phyloP scores from a whole-genome alignment of 2,329 filamentous ascomycete genomes.

The Fusarium cicatricum region DNA sequence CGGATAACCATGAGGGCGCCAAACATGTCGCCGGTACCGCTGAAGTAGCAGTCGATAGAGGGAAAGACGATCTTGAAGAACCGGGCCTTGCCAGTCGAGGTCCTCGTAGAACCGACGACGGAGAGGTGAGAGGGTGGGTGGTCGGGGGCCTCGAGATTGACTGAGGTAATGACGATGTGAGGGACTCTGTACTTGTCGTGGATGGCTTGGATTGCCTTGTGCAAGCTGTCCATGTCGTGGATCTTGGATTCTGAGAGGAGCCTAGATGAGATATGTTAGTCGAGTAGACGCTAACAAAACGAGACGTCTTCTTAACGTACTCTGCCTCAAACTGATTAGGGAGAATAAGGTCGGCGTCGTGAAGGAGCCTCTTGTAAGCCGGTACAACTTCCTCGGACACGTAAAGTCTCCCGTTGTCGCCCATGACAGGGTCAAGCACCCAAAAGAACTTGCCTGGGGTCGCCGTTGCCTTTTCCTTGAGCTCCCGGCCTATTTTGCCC shows the following conservation, averaged over 20 bases:
- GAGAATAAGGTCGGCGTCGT: conserved; percentile 87
- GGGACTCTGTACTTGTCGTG: conserved; percentile 81
- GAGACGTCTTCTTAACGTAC: conserved; percentile 57
- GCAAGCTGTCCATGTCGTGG: conserved; percentile 75
- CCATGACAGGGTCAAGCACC: conserved; percentile 98
- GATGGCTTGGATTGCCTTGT: conserved; percentile 76
- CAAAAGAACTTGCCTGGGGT: conserved; percentile 88
- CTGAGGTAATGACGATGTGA: conserved; percentile 92
- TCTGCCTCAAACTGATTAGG: conserved; percentile 99
- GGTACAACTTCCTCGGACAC: conserved; percentile 92
- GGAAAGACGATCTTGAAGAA: conserved; percentile 90
- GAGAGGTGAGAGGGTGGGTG: conserved; percentile 64
- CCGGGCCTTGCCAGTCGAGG: conserved; percentile 70
- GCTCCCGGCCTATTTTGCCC: conserved; percentile 81
- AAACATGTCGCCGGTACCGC: conserved; percentile 98
- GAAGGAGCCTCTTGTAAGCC: conserved; percentile 82
- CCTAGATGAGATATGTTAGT: conserved; percentile 55
- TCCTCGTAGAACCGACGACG: conserved; percentile 80
- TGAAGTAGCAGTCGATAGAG: conserved; percentile 91
- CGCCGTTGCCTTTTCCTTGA: conserved; percentile 70
- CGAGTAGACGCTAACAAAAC: neutral
- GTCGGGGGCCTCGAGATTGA: conserved; percentile 69
- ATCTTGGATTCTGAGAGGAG: conserved; percentile 88
- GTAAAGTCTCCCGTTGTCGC: conserved; percentile 91
- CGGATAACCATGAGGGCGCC: conserved; percentile 88